Evolutionary conservation across 768 basidiomycete genomes (phyloP).

Genomic region (Tricholoma sp.): DNA sequence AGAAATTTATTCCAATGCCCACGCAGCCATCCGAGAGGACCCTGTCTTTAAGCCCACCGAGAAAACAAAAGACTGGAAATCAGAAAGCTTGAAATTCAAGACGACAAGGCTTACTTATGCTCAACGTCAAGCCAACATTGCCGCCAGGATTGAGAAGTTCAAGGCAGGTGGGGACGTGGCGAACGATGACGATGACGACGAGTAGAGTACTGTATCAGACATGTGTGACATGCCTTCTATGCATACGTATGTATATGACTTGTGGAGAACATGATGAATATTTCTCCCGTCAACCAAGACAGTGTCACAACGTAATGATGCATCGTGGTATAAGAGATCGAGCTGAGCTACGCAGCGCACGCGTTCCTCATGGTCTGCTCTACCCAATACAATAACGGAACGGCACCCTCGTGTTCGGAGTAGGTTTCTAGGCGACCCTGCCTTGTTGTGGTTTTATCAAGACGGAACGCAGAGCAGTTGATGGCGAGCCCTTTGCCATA

Average conservation of each 20-base stretch:
- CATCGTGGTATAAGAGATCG: not conserved
- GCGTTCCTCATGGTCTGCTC: constrained; percentile 40
- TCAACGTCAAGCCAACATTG: constrained; percentile 76
- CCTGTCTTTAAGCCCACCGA: constrained; percentile 87
- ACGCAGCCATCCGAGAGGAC: constrained; percentile 94
- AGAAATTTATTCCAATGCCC: constrained; percentile 89
- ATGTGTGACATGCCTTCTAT: constrained; percentile 7
- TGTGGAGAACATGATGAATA: not conserved
- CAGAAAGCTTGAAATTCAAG: constrained; percentile 73
- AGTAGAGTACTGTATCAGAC: constrained; percentile 37
- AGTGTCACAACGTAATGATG: too few relatives aligned
- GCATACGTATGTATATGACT: not conserved
- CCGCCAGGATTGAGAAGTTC: constrained; percentile 89
- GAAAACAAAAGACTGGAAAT: constrained; percentile 89
- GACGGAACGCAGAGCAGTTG: constrained; percentile 52
- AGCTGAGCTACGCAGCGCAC: constrained; percentile 3
- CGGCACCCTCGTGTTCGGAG: constrained; percentile 24
- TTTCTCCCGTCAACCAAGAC: not conserved
- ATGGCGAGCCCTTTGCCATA: constrained; percentile 47
- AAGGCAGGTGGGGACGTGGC: constrained; percentile 57
- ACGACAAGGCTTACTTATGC: constrained; percentile 63
- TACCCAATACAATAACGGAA: constrained; percentile 51
- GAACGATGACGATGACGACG: constrained; percentile 54
- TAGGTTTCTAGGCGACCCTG: constrained; percentile 39
- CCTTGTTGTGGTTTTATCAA: constrained; percentile 37